phyloP scores from a whole-genome alignment of 2,329 filamentous ascomycete genomes.

The Cadophora malorum region DNA sequence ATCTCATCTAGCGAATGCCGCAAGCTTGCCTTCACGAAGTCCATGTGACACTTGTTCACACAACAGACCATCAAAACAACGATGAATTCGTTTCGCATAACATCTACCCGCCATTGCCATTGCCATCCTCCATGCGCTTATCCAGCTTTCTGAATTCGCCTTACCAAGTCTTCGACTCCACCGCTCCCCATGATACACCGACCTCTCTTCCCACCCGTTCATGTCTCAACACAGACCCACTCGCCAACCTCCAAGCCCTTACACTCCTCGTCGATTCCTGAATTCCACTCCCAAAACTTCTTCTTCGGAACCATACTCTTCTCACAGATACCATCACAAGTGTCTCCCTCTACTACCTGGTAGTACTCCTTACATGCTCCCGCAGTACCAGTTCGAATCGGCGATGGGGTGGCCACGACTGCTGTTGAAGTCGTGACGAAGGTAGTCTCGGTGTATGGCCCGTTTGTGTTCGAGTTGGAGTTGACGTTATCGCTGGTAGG shows the following conservation, averaged over 20 bases:
- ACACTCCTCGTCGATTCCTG: background rate
- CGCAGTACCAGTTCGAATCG: background rate
- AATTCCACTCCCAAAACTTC: background rate
- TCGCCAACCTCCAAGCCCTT: background rate
- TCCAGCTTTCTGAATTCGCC: background rate
- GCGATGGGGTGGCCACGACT: background rate
- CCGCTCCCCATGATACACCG: background rate
- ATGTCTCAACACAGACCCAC: constrained; percentile 11
- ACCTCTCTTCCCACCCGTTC: background rate
- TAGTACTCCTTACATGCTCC: background rate
- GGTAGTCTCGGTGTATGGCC: background rate
- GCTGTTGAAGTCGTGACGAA: background rate
- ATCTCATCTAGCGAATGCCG: no score
- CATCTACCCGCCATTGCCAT: no score
- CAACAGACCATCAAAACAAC: no score
- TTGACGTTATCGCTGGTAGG: background rate
- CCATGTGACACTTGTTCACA: no score
- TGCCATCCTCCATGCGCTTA: no score
- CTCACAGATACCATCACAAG: constrained; percentile 4
- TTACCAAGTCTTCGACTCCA: background rate
- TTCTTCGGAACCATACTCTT: background rate
- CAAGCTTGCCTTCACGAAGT: no score
- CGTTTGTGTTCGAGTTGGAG: background rate
- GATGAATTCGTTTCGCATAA: no score
- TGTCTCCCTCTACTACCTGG: background rate